Base-by-base conservation (phyloP, 2,329 filamentous ascomycete genomes). In the Graphilbum fragrans region DNA sequence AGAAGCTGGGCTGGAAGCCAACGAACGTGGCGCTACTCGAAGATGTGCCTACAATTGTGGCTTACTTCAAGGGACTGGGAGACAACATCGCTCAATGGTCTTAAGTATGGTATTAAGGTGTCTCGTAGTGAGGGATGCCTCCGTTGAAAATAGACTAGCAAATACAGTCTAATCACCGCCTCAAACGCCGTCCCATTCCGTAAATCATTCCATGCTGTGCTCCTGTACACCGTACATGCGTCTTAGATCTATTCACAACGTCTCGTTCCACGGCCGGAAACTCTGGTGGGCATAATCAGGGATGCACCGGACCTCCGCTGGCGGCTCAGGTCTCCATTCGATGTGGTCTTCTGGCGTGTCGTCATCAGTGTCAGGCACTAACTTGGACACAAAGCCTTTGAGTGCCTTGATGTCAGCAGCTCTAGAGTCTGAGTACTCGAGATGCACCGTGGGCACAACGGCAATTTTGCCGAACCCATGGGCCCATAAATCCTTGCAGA, bases 401-500 rank as follows among this genome's bases (percentile, higher is more conserved):
- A 59, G 44, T 10, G 56, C 49, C 53, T 77, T 78, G 31, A 73
- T 65, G 42, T 53, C 54, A 37, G 49, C 55, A 2, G 60, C 66
- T 4, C 56, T 57, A 2, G 66, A 60, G 45, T 72, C 57, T 4
- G 62, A 62, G 49, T 78, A 77, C 44, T 67, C 72, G 2, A 78
- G 53, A 47, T 72, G 75, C 3, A 78, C 64, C 3, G 60, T 63
- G 0, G 74, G 73, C 10, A 77, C 60, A 1, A 74, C 69, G 0
- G 72, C 72, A 45, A 77, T 72, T 48, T 64, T 71, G 12, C 65
- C 60, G 44, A 63, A 64, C 3, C 69, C 69, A 5, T 52, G 47
- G 14, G 50, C 59, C 69, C 72, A 78, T 49, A 77, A 42, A 46
- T 78, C 73, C 44, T 76, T 77, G 47, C 68, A 70, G 35, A 77